Percentiles rank a stretch among this genome's conserved stretches.
phyloP scores from a whole-genome alignment of 2,329 filamentous ascomycete genomes.

The Lecanicillium sp. region DNA sequence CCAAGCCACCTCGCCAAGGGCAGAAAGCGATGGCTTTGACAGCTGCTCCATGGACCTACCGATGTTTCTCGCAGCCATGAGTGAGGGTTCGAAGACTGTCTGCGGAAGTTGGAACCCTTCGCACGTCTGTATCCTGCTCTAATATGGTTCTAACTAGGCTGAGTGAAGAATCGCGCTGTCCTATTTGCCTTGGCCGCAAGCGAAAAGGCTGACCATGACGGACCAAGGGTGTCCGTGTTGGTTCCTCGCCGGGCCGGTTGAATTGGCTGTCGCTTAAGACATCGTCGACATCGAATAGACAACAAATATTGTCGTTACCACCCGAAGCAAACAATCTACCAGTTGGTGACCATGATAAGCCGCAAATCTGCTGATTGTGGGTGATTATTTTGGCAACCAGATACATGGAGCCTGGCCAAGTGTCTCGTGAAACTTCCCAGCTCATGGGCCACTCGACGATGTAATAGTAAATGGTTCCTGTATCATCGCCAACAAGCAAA shows the following conservation, averaged over 20 bases:
- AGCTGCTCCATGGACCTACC: constrained; percentile 75
- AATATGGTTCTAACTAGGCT: constrained; percentile 1
- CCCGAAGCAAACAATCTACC: constrained; percentile 77
- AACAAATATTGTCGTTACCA: constrained; percentile 87
- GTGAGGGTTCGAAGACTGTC: constrained; percentile 43
- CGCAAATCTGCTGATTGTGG: constrained; percentile 87
- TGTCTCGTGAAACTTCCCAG: constrained; percentile 56
- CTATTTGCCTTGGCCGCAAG: background rate
- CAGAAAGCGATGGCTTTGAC: constrained; percentile 97
- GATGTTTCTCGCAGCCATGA: constrained; percentile 57
- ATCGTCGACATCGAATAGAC: constrained; percentile 65
- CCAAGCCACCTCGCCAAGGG: constrained; percentile 80
- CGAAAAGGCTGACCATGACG: constrained; percentile 8
- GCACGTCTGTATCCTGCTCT: constrained; percentile 20
- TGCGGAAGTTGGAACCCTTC: constrained; percentile 23
- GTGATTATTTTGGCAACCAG: constrained; percentile 70
- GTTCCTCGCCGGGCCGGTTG: background rate
- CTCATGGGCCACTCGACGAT: constrained; percentile 74
- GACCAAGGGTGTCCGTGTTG: constrained; percentile 4
- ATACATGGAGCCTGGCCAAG: constrained; percentile 72
- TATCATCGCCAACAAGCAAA: constrained; percentile 78
- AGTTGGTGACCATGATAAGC: constrained; percentile 77
- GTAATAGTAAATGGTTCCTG: constrained; percentile 81
- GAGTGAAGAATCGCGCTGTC: background rate
- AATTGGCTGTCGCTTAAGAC: constrained; percentile 34